These are phyloP conservation scores for Odontarrhena argentea DNA, from an alignment of 345 rosid species.

Conservation along the genomic window DNA sequence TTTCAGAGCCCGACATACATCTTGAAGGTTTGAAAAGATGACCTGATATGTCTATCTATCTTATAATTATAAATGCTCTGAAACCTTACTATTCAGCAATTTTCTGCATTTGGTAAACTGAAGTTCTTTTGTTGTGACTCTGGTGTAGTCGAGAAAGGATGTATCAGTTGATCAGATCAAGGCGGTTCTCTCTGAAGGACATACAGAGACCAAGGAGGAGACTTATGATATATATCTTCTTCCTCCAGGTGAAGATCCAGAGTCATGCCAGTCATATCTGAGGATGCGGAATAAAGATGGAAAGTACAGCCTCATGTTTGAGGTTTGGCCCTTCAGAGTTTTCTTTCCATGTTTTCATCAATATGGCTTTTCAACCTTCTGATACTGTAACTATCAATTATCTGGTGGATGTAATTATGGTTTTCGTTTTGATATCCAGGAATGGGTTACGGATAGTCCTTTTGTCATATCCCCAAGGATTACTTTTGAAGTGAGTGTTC, in stretches of 20 bases:
- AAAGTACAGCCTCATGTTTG: conserved; percentile 98
- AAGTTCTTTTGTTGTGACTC: conserved; percentile 29
- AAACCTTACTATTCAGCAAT: background rate
- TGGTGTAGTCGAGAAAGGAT: conserved; percentile 74
- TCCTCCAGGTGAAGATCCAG: conserved; percentile 99
- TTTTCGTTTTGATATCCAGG: conserved; percentile 54
- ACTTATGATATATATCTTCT: conserved; percentile 95
- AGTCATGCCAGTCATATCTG: conserved; percentile 92
- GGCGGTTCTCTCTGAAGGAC: conserved; percentile 64
- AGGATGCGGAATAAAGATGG: conserved; percentile 99
- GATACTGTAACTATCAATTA: conserved; percentile 6
- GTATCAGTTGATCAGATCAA: conserved; percentile 70
- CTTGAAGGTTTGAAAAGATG: conserved; percentile 66
- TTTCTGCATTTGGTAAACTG: conserved; percentile 8
- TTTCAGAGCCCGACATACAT: conserved; percentile 97
- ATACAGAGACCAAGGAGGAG: conserved; percentile 76
- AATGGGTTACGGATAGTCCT: conserved; percentile 94
- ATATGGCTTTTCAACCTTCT: conserved; percentile 16
- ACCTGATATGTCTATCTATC: conserved; percentile 13
- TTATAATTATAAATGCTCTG: background rate
- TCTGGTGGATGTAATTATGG: conserved; percentile 13
- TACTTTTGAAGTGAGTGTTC: conserved; percentile 95
- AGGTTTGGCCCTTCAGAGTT: conserved; percentile 56
- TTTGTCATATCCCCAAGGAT: conserved; percentile 99
- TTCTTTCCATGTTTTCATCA: conserved; percentile 7